Conservation (phyloP, 495 filamentous ascomycete genomes). For the Penicillium egyptiacum region DNA sequence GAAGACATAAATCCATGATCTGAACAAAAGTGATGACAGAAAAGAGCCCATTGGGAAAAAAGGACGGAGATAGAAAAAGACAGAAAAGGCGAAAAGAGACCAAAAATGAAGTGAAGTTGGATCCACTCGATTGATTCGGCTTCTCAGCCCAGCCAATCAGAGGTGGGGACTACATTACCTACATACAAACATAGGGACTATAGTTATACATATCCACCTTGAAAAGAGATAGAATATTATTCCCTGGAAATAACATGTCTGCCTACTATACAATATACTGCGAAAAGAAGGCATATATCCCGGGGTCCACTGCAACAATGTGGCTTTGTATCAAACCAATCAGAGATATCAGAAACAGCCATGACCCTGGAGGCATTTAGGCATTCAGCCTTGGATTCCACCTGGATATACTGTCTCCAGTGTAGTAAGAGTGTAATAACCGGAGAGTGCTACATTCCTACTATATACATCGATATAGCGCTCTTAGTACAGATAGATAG, state of each 20-base stretch:
- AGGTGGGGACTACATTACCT: too few species aligned
- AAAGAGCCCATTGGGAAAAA: neutral
- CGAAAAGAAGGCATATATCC: neutral
- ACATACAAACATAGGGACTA: too few species aligned
- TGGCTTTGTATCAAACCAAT: neutral
- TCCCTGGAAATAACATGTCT: too few species aligned
- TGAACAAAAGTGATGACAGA: too few species aligned
- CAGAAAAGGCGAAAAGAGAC: neutral
- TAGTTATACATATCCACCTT: too few species aligned
- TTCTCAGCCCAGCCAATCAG: conserved; percentile 11
- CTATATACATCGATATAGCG: too few species aligned
- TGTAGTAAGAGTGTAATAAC: neutral
- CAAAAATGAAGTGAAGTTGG: neutral
- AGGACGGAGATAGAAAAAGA: neutral
- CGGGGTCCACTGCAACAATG: neutral
- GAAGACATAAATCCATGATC: neutral
- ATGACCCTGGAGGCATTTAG: neutral
- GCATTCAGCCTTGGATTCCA: neutral
- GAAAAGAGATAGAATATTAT: too few species aligned
- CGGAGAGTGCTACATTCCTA: neutral
- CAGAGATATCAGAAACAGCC: neutral
- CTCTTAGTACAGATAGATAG: too few species aligned
- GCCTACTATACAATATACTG: too few species aligned
- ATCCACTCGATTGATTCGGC: neutral
- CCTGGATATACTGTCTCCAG: too few species aligned